These are phyloP conservation scores for Fusarium beomiforme DNA, from an alignment of 2,329 filamentous ascomycete genomes.

Conservation along the genomic window DNA sequence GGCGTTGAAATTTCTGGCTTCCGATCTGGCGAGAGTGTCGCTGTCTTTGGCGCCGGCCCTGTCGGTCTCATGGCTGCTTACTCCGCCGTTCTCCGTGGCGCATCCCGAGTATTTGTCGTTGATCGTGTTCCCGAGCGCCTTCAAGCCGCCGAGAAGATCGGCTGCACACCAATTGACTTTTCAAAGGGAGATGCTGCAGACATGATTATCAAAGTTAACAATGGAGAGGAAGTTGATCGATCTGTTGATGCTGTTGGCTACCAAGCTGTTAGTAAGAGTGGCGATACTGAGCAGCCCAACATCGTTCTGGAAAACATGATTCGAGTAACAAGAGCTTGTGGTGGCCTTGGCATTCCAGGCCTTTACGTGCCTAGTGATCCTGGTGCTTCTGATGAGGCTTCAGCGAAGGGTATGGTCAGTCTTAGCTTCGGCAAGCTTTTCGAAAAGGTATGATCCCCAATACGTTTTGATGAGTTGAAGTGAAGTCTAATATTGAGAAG, in stretches of 20 bases:
- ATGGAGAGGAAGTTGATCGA: conserved; percentile 71
- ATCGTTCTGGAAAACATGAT: conserved; percentile 73
- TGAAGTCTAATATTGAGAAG: conserved; percentile 44
- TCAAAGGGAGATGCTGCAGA: conserved; percentile 67
- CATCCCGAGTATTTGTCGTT: conserved; percentile 69
- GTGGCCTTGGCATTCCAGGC: conserved; percentile 69
- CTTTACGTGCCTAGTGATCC: conserved; percentile 64
- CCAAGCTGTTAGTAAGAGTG: conserved; percentile 66
- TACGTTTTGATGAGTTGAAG: accelerated
- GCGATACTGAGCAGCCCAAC: conserved; percentile 68
- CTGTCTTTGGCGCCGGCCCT: conserved; percentile 71
- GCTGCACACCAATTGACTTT: conserved; percentile 69
- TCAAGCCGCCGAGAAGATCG: conserved; percentile 68
- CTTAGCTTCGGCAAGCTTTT: conserved; percentile 75
- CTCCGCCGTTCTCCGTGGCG: conserved; percentile 68
- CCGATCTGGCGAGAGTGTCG: conserved; percentile 68
- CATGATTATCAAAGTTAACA: conserved; percentile 67
- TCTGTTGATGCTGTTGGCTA: conserved; percentile 74
- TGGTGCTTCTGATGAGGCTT: conserved; percentile 68
- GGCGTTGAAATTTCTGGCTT: conserved; percentile 68
- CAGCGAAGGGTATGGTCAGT: conserved; percentile 70
- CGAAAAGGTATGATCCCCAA: conserved; percentile 60
- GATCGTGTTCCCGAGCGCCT: conserved; percentile 70
- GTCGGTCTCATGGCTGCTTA: conserved; percentile 75
- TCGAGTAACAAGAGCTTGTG: conserved; percentile 67